phyloP scores from a whole-genome alignment of 495 filamentous ascomycete species.

The Neurospora cerealis region DNA sequence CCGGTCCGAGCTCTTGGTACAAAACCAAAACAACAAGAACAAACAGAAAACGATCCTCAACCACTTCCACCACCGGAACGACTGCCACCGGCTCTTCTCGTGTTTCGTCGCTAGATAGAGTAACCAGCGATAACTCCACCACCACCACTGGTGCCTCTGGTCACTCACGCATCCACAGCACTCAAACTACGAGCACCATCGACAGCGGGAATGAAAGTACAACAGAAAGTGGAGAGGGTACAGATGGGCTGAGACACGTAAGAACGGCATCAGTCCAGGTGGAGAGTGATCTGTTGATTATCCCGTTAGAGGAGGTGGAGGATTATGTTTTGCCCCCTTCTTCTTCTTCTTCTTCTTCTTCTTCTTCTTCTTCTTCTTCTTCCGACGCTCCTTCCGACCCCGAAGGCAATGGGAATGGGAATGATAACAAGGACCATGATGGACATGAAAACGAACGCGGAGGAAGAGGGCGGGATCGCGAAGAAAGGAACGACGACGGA shows the following conservation, averaged over 20 bases:
- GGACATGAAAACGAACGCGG: no score
- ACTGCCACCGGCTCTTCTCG: not conserved
- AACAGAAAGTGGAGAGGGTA: not conserved
- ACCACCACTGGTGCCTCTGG: no score
- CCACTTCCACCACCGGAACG: not conserved
- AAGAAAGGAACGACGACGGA: not conserved
- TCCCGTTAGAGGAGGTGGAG: not conserved
- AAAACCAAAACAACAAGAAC: not conserved
- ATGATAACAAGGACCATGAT: not conserved
- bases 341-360: not conserved
- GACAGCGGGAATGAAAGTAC: not conserved
- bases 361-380: not conserved
- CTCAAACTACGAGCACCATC: no score
- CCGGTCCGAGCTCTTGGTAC: not conserved
- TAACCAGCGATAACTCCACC: not conserved
- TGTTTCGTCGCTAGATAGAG: not conserved
- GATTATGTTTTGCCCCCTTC: not conserved
- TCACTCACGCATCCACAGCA: no score
- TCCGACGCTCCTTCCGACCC: not conserved
- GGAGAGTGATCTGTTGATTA: not conserved
- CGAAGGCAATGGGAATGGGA: not conserved
- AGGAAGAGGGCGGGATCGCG: no score
- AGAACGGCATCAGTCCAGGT: not conserved
- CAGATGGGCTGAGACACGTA: not conserved
- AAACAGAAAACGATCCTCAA: not conserved